These are phyloP conservation scores for Iris pallida DNA, from an alignment of 116 monocot genomes.

Conservation along the genomic window DNA sequence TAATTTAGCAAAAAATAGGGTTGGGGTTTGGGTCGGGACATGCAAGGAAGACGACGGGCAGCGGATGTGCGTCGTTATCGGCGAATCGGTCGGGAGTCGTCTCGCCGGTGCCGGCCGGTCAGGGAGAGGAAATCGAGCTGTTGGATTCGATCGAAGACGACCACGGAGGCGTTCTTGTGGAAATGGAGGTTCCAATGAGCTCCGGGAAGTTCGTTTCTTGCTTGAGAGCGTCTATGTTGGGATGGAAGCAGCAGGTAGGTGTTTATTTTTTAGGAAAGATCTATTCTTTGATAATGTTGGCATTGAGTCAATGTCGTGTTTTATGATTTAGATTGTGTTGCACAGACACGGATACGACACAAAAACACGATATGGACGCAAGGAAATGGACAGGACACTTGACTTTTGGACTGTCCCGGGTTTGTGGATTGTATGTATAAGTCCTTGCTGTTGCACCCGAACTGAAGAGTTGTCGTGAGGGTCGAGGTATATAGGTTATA, in stretches of 20 bases:
- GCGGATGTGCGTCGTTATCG: conserved; percentile 1
- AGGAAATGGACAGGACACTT: not conserved
- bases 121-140: conserved; percentile 14
- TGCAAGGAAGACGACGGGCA: not conserved
- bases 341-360: too few relatives aligned
- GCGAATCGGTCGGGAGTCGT: conserved; percentile 9
- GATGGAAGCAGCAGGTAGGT: conserved; percentile 18
- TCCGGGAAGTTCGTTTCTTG: conserved; percentile 13
- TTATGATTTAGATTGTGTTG: not conserved
- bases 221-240: conserved; percentile 18
- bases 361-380: not conserved
- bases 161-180: conserved; percentile 21
- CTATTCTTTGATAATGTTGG: not conserved
- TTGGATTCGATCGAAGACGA: conserved; percentile 18
- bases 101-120: not conserved
- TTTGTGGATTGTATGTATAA: too few relatives aligned
- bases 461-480: too few relatives aligned
- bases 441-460: too few relatives aligned
- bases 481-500: too few relatives aligned
- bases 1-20: not conserved
- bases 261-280: not conserved
- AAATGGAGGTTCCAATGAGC: conserved; percentile 9
- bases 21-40: not conserved
- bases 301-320: not conserved
- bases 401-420: too few relatives aligned